phyloP scores from a whole-genome alignment of 2,329 filamentous ascomycete genomes.

The Talaromyces amestolkiae region DNA sequence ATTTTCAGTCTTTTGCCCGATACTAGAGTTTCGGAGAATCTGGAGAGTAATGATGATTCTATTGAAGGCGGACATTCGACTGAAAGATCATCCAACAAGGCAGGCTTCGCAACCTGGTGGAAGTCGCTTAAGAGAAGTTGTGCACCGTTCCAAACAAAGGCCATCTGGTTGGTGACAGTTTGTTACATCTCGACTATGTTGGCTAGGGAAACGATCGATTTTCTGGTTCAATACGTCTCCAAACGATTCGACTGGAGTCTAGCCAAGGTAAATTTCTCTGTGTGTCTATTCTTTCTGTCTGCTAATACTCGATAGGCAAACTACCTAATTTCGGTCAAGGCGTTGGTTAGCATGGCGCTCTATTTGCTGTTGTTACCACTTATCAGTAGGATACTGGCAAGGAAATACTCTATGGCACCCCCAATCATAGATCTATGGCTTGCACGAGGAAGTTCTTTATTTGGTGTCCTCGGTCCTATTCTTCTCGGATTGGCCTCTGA shows the following conservation, averaged over 20 bases:
- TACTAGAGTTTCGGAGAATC: not conserved
- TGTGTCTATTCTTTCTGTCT: not conserved
- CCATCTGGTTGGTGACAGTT: slow-evolving; percentile 1
- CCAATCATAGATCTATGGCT: slow-evolving; percentile 4
- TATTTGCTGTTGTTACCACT: not conserved
- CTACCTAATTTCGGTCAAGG: slow-evolving; percentile 3
- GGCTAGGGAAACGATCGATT: slow-evolving; percentile 3
- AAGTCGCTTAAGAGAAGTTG: not conserved
- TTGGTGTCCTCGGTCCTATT: not conserved
- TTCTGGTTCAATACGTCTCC: slow-evolving; percentile 11
- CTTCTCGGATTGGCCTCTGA: not conserved
- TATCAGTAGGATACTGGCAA: not conserved
- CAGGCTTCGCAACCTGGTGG: not conserved
- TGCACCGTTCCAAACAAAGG: slow-evolving; percentile 3
- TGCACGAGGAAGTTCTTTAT: slow-evolving; percentile 3
- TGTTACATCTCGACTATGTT: slow-evolving; percentile 3
- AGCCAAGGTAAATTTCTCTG: not conserved
- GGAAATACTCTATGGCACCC: not conserved
- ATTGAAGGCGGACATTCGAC: not conserved
- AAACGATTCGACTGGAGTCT: slow-evolving; percentile 4
- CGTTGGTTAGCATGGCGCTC: not conserved
- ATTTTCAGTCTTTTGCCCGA: not conserved
- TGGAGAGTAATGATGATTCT: not conserved
- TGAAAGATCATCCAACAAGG: not conserved
- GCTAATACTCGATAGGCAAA: slow-evolving; percentile 3